A percentile compares a stretch with the other conserved stretches of the same genome.
Conservation (phyloP, 2,329 filamentous ascomycete genomes). For the Aspergillus quadricinctus region DNA sequence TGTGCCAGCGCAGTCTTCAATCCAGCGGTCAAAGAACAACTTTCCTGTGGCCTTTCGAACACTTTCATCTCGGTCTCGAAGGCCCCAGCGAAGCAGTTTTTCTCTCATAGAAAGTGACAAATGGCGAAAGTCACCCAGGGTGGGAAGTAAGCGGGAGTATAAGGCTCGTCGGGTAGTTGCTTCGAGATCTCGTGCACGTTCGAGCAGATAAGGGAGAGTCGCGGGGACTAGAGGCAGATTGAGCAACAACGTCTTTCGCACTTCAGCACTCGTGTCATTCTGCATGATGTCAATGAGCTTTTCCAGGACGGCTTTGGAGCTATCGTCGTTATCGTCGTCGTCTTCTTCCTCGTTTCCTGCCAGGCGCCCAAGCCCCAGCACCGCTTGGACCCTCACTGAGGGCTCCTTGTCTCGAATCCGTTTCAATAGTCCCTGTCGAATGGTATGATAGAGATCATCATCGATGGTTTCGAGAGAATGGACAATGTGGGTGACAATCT, state of each 20-base stretch:
- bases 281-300: conserved; percentile 85
- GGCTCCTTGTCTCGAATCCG: conserved; percentile 91
- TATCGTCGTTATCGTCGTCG: conserved; percentile 66
- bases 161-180: conserved; percentile 76
- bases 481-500: conserved; percentile 85
- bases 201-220: conserved; percentile 81
- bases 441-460: conserved; percentile 79
- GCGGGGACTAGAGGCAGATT: conserved; percentile 83
- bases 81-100: conserved; percentile 89
- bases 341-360: conserved; percentile 67
- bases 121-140: conserved; percentile 89
- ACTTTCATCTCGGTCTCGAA: conserved; percentile 89
- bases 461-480: conserved; percentile 91
- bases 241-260: conserved; percentile 78
- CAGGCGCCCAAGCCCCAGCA: conserved; percentile 80
- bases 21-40: conserved; percentile 93
- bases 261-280: conserved; percentile 91
- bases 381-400: conserved; percentile 86
- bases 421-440: conserved; percentile 74
- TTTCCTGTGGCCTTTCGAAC: conserved; percentile 88
- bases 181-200: conserved; percentile 86
- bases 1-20: conserved; percentile 82
- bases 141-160: conserved; percentile 81
- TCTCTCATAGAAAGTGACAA: conserved; percentile 90
- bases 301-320: conserved; percentile 65